phyloP scores from a whole-genome alignment of 1,284 basidiomycete genomes.

The Trichosporon coremiiforme region DNA sequence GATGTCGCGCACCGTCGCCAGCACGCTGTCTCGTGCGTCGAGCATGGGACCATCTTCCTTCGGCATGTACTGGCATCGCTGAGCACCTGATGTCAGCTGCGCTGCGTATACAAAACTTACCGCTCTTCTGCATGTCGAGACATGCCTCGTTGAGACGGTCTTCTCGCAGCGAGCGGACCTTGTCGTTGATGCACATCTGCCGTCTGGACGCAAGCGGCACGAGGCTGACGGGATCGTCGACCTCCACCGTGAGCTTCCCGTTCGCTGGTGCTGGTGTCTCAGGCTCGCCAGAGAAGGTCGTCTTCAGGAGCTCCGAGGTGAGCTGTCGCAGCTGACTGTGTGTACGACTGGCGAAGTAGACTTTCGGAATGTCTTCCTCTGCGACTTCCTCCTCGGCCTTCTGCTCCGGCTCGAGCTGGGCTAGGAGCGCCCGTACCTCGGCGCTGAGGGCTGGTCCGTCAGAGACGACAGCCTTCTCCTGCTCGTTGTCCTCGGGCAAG shows the following conservation, averaged over 20 bases:
- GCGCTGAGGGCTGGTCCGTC: constrained; percentile 67
- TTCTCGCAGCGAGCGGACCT: constrained; percentile 56
- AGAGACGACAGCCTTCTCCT: constrained; percentile 52
- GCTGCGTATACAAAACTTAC: constrained; percentile 60
- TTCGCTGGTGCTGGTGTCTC: neutral
- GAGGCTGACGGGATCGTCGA: constrained; percentile 56
- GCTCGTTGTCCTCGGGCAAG: constrained; percentile 64
- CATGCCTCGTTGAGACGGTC: constrained; percentile 92
- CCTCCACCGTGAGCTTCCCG: neutral
- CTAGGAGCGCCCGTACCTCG: constrained; percentile 77
- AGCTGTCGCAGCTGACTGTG: constrained; percentile 94
- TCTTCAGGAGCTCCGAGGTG: constrained; percentile 78
- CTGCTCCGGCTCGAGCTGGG: constrained; percentile 60
- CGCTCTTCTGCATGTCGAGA: constrained; percentile 74
- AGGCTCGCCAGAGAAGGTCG: constrained; percentile 37
- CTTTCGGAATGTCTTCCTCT: constrained; percentile 58
- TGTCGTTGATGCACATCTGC: constrained; percentile 90
- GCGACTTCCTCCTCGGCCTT: constrained; percentile 41
- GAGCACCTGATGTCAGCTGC: constrained; percentile 58
- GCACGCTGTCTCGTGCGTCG: constrained; percentile 84
- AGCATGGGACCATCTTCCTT: constrained; percentile 72
- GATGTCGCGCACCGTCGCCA: constrained; percentile 87
- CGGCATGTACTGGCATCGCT: constrained; percentile 76
- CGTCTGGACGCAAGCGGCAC: constrained; percentile 85
- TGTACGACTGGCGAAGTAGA: constrained; percentile 92